Evolutionary conservation across 164 flowering plant genomes (phyloP), one percentile per base, ranked within the genome.

Genomic region (Magnolia officinalis): DNA sequence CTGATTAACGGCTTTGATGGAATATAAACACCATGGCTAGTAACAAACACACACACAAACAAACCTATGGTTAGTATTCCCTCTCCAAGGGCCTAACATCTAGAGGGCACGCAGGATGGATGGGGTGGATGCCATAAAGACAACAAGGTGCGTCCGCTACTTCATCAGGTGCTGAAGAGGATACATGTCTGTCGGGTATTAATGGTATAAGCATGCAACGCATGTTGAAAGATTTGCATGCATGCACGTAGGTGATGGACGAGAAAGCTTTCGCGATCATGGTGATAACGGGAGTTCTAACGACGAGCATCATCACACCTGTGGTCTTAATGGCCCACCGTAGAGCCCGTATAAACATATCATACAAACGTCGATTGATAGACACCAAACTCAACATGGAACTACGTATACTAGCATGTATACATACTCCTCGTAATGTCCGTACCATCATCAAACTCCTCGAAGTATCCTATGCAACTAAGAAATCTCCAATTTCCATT

Each of bases 351-450:
- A 13, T 52, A 67, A 76, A 63, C 76, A 19, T 68, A 5, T 72
- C 72, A 0, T 78, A 81, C 75, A 81, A 78, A 64, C 71, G 73
- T 11, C 75, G 81, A 11, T 78, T 79, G 11, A 50, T 81, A 19
- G 72, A 81, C 59, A 63, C 61, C 26, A 78, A 69, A 18, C 50
- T 55, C n/a, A 78, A 78, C 63, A 11, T 68, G 19, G 81, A 78
- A 61, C 71, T 81, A 2, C 78, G 79, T n/a, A 4, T 81, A 16
- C 16, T 81, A 1, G 79, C 72, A 18, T 81, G 83, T 63, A 45
- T 81, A 23, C 81, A 81, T 72, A 81, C 52, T 18, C 79, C 76
- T 37, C 78, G 81, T 31, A 78, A 78, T 21, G 81, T 81, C 24
- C 81, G 79, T 5, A 68, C 81, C 63, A 69, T 78, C 65, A 75